Evolutionary conservation across 768 basidiomycete species (phyloP).

Genomic region (Lactarius vividus): DNA sequence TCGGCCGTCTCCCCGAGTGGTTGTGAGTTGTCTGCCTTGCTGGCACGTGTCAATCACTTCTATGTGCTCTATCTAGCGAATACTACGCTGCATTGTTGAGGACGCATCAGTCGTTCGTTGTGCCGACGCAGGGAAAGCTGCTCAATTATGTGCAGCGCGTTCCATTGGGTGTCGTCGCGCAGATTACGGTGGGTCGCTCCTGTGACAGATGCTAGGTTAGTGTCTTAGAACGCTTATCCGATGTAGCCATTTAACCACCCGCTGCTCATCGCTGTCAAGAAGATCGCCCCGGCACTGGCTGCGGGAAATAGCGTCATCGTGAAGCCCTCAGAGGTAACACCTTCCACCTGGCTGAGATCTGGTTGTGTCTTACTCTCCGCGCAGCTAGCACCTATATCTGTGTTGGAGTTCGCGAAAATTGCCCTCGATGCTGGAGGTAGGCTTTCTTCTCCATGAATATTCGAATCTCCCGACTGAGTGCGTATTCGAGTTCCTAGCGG

Average conservation of each 20-base stretch:
- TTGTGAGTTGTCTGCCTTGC: conserved; percentile 48
- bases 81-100: conserved; percentile 75
- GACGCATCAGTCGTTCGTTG: conserved; percentile 65
- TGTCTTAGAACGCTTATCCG: background rate
- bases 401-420: conserved; percentile 72
- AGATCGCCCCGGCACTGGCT: conserved; percentile 81
- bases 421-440: conserved; percentile 63
- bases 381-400: conserved; percentile 73
- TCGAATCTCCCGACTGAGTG: background rate
- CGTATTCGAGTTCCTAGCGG: conserved; percentile 62
- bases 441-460: conserved; percentile 19
- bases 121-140: conserved; percentile 76
- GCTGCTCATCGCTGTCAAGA: conserved; percentile 84
- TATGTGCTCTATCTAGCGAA: conserved; percentile 44
- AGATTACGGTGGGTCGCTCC: conserved; percentile 62
- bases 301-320: conserved; percentile 83
- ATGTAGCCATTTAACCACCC: conserved; percentile 85
- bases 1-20: conserved; percentile 81
- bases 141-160: conserved; percentile 77
- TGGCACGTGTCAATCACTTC: background rate
- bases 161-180: conserved; percentile 85
- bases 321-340: conserved; percentile 70
- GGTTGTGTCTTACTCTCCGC: background rate
- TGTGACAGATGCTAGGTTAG: background rate
- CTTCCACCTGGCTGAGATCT: background rate